phyloP scores from a whole-genome alignment of 768 basidiomycete genomes.

The Boletus subcaerulescens region DNA sequence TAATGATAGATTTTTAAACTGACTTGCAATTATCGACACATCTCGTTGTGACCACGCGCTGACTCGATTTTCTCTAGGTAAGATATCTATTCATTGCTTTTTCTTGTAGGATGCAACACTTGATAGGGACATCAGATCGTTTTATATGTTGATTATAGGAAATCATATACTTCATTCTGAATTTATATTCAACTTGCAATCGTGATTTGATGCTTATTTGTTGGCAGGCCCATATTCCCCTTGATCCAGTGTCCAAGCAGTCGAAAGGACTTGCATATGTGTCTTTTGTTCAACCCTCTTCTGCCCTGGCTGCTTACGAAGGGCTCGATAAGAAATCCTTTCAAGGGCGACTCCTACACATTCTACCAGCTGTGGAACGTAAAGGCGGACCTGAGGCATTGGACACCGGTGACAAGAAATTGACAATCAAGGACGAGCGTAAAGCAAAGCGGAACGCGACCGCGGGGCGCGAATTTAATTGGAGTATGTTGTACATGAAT shows the following conservation, averaged over 20 bases:
- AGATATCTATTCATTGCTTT: neutral
- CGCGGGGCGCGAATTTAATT: slow-evolving; percentile 83
- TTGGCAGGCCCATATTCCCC: slow-evolving; percentile 53
- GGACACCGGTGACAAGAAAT: slow-evolving; percentile 42
- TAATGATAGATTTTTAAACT: slow-evolving; percentile 53
- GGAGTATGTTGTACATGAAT: slow-evolving; percentile 97
- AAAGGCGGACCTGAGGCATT: slow-evolving; percentile 44
- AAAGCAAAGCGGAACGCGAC: slow-evolving; percentile 59
- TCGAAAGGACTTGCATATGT: slow-evolving; percentile 66
- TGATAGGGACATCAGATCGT: slow-evolving; percentile 58
- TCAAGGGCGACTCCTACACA: slow-evolving; percentile 89
- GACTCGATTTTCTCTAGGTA: slow-evolving; percentile 12
- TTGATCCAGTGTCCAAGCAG: slow-evolving; percentile 44
- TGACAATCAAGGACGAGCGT: slow-evolving; percentile 56
- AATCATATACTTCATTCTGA: slow-evolving; percentile 36
- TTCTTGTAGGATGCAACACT: neutral
- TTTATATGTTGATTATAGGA: slow-evolving; percentile 45
- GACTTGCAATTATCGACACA: slow-evolving; percentile 2
- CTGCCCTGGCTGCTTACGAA: slow-evolving; percentile 69
- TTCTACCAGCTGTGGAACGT: slow-evolving; percentile 79
- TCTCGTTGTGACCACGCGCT: neutral
- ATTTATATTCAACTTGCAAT: slow-evolving; percentile 2
- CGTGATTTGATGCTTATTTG: neutral
- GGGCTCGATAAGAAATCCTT: slow-evolving; percentile 80
- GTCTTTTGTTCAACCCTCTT: slow-evolving; percentile 41